Base-by-base conservation (phyloP, 306 rosid genomes). In the Canavalia ensiformis region DNA sequence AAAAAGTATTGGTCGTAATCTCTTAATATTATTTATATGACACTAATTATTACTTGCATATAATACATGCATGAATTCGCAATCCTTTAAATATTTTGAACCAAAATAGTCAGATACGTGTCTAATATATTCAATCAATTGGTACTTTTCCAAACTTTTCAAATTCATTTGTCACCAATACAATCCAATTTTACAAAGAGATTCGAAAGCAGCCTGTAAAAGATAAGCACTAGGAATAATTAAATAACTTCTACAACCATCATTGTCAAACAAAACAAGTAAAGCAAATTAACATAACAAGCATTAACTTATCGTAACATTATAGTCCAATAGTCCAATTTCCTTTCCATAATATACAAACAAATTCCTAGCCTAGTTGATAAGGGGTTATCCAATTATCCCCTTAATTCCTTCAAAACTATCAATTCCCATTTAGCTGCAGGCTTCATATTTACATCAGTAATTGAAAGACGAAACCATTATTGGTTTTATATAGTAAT, bases 101-200 rank as follows among this genome's bases (percentile, higher is more conserved):
- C 6, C 31, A 18, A n/a, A 39, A 39, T 34, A n/a, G 8, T 52
- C 7, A 37, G 12, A 37, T 75, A 2, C 33, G 34, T 75, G 56
- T 25, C 57, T 58, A 74, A 44, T 59, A 37, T 73, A 75, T 45
- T 75, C 30, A 41, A 29, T 74, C 9, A 55, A 54, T 46, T 6
- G 30, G 18, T 69, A 11, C 44, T 69, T 25, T 57, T 25, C 37
- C 73, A 64, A 66, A 67, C 37, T 9, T 46, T 18, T 62, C 11
- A 68, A 70, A 64, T 12, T 72, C 6, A 42, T n/a, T 45, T 10
- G 41, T 58, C 68, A 57, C 85, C 71, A 57, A 56, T 56, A 75
- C 81, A 56, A 56, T 56, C 80, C 81, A 56, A 56, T 28, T 55
- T 75, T 39, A 66, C 46, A 42, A 4, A 51, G 3, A 78, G 41